Percentiles rank a stretch among this genome's conserved stretches.
Evolutionary conservation across 352 stramenopile species (phyloP).

Genomic region (Globisporangium cystogenes): DNA sequence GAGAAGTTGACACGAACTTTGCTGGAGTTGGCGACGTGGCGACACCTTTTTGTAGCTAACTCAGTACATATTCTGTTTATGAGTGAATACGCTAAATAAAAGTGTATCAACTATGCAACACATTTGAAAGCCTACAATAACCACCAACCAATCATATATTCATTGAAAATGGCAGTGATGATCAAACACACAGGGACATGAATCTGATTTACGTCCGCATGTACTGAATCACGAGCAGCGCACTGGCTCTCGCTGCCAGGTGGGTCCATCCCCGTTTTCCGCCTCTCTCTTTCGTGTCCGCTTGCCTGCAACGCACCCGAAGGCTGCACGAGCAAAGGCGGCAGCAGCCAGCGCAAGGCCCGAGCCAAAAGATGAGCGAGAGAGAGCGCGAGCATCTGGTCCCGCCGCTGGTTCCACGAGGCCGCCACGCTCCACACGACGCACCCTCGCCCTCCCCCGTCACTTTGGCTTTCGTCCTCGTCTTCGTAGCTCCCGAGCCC

Average conservation of each 20-base stretch:
- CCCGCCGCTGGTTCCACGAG: neutral
- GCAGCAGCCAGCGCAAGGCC: no score
- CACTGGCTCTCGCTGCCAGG: neutral
- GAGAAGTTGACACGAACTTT: no score
- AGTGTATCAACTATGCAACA: neutral
- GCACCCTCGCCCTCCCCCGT: neutral
- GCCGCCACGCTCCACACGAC: neutral
- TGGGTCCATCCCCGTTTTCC: neutral
- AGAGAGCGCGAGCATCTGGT: neutral
- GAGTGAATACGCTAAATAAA: neutral
- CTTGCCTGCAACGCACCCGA: neutral
- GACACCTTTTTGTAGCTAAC: no score
- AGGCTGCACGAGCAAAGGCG: neutral
- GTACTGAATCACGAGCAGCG: no score
- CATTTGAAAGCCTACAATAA: no score
- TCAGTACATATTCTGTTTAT: no score
- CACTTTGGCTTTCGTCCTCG: constrained; percentile 7
- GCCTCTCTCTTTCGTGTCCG: neutral
- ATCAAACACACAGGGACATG: neutral
- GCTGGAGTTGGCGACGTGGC: no score
- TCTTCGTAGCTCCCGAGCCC: neutral
- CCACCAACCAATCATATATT: no score
- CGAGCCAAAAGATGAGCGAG: neutral
- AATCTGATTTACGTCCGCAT: neutral
- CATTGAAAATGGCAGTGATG: no score